Evolutionary conservation across 805 yeast species (phyloP).

Genomic region (Gaillardinia entomophila): DNA sequence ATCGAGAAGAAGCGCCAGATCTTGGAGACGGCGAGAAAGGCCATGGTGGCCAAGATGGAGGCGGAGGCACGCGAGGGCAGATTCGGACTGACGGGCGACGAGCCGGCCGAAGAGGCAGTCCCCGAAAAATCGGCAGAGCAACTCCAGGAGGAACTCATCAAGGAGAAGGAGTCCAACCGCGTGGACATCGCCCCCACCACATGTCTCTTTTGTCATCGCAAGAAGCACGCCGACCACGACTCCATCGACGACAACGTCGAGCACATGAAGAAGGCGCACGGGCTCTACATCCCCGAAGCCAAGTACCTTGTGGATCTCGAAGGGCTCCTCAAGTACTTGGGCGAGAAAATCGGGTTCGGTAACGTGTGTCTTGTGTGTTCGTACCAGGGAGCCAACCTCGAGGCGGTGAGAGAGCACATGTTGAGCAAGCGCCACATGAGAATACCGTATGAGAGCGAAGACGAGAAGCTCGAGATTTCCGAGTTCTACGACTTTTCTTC

Average conservation of each 20-base stretch:
- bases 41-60: constrained; percentile 27
- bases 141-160: constrained; percentile 36
- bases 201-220: constrained; percentile 46
- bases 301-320: constrained; percentile 58
- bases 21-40: constrained; percentile 41
- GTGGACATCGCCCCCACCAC: constrained; percentile 44
- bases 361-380: constrained; percentile 77
- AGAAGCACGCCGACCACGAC: constrained; percentile 24
- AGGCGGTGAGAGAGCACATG: constrained; percentile 89
- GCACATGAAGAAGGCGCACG: constrained; percentile 79
- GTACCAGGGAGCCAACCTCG: constrained; percentile 78
- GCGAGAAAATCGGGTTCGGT: constrained; percentile 78
- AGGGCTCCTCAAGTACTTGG: constrained; percentile 72
- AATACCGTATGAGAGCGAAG: constrained; percentile 79
- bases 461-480: constrained; percentile 69
- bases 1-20: constrained; percentile 43
- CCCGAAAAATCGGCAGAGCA: constrained; percentile 22
- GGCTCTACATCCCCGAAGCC: constrained; percentile 82
- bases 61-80: constrained; percentile 3
- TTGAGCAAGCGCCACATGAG: constrained; percentile 77
- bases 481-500: constrained; percentile 81
- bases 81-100: not conserved
- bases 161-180: constrained; percentile 39
- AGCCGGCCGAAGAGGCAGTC: constrained; percentile 6
- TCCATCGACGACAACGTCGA: constrained; percentile 41